Base-by-base conservation (phyloP, 2,329 filamentous ascomycete genomes). In the Parafenestella ontariensis region DNA sequence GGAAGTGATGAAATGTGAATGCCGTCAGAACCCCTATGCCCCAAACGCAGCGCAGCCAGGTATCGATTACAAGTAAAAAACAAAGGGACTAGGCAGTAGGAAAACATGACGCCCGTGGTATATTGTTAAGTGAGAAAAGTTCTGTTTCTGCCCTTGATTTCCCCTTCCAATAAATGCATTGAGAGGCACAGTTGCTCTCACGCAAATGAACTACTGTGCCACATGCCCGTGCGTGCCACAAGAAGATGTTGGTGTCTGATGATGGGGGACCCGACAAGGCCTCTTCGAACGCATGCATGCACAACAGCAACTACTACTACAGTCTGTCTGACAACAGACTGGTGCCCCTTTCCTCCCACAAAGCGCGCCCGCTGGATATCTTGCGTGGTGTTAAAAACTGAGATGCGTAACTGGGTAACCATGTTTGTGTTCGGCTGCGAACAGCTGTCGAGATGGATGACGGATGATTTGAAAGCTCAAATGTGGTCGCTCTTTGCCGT, bases 371-470 rank as follows among this genome's bases (percentile, higher is more conserved):
- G 26, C 41, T 31, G 49, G 46, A 59, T 59, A 48, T 49, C 53
- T 49, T 50, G 49, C 49, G 40, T 55, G 44, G 33, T 47, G 44
- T 51, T n/a, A n/a, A n/a, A 21, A 50, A 39, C 31, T 44, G 37
- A 52, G 52, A 50, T 50, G 34, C 13, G 50, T 51, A 29, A 31
- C 43, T 39, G 33, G 49, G 44, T 49, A 40, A 39, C 48, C 37
- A 40, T 24, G 49, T 46, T 20, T 42, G 15, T 49, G 40, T 49
- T n/a, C 41, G 41, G 49, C 52, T 56, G 51, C 43, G 49, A 54
- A 53, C 52, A 56, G 51, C 44, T 29, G 46, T 42, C 40, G 36
- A 53, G 37, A 43, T 24, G 21, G 20, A 40, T 20, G 46, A 33
- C 8, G 15, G 34, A 56, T 24, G 23, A 43, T 49, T n/a, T n/a